Percentiles rank a stretch among this genome's conserved stretches.
phyloP scores from a whole-genome alignment of 2,329 filamentous ascomycete species.

The Microdochium nivale region DNA sequence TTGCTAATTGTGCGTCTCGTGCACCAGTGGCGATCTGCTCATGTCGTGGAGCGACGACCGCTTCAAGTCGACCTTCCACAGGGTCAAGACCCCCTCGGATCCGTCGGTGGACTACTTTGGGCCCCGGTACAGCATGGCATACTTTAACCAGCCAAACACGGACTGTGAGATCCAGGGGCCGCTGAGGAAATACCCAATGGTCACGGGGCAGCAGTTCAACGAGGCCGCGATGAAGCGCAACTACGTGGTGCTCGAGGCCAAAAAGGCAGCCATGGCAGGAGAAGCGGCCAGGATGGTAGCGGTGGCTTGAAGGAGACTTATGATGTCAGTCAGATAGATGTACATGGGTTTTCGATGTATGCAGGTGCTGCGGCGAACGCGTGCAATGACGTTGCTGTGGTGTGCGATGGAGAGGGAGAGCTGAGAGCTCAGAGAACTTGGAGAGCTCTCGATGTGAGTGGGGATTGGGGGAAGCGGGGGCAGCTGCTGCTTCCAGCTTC shows the following conservation, averaged over 20 bases:
- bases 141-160: constrained; percentile 55
- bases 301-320: too few species aligned
- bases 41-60: constrained; percentile 61
- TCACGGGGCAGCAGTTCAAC: constrained; percentile 54
- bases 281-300: not conserved
- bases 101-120: constrained; percentile 44
- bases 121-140: constrained; percentile 55
- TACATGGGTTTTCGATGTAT: too few species aligned
- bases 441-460: too few species aligned
- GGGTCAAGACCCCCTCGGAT: constrained; percentile 52
- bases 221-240: constrained; percentile 46
- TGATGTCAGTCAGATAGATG: too few species aligned
- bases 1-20: too few species aligned
- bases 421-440: too few species aligned
- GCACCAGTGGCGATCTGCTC: constrained; percentile 45
- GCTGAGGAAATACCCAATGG: constrained; percentile 49
- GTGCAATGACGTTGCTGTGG: too few species aligned
- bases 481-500: not conserved
- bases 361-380: too few species aligned
- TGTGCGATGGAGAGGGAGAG: too few species aligned
- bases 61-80: constrained; percentile 58
- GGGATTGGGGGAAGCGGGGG: not conserved
- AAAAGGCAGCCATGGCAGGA: constrained; percentile 22
- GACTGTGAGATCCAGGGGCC: constrained; percentile 52
- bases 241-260: constrained; percentile 41